phyloP scores from a whole-genome alignment of 306 rosid genomes.

The Prunus persica region Prunus_persica_NCBIv2 NC_034015.1:22288501-22289000 shows the following conservation, averaged over 20 bases:
- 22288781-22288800: slow-evolving; percentile 16
- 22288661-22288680: slow-evolving; percentile 59
- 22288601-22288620: slow-evolving; percentile 90
- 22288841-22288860: slow-evolving; percentile 85
- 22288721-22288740: slow-evolving; percentile 78
- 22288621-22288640: slow-evolving; percentile 51
- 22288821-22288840: slow-evolving; percentile 70
- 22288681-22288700: slow-evolving; percentile 64
- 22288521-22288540: neutral
- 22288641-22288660: slow-evolving; percentile 64
- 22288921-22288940: slow-evolving; percentile 97
- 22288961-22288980: slow-evolving; percentile 88
- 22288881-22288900: slow-evolving; percentile 87
- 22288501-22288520: neutral
- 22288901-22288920: slow-evolving; percentile 79
- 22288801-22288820: slow-evolving; percentile 89
- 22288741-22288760: slow-evolving; percentile 23
- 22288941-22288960: slow-evolving; percentile 92
- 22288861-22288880: slow-evolving; percentile 77
- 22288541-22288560: slow-evolving; percentile 48
- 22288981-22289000: slow-evolving; percentile 82
- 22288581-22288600: slow-evolving; percentile 75
- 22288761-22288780: neutral
- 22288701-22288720: slow-evolving; percentile 82
- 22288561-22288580: slow-evolving; percentile 88